Evolutionary conservation across 2,329 filamentous ascomycete genomes (phyloP), one percentile per base, ranked within the genome.

Genomic region (Trichoderma sp.): DNA sequence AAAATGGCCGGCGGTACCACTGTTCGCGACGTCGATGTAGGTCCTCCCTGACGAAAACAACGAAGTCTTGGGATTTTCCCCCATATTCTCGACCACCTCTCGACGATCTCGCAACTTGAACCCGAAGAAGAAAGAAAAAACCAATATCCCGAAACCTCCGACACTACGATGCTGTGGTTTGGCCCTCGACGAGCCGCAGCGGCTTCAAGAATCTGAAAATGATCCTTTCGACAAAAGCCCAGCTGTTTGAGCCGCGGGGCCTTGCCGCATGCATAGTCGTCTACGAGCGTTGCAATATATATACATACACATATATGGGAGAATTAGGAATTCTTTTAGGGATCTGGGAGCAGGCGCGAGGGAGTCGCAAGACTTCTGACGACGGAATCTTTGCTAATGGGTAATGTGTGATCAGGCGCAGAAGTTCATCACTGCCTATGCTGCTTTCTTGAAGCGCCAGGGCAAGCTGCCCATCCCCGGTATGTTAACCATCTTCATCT

Each of bases 381-480:
- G 86, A 89, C 87, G 87, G 87, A 89, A 88, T 88, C 80, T 52
- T 67, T 87, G 87, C 87, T 89, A 86, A 89, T 86, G 80, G 81
- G 77, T 77, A 74, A 65, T 77, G 78, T 74, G 74, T 43, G 77
- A 72, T 78, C 82, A 91, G 88, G 90, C 91, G 82, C 90, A 93
- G 81, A 92, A 93, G 85, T 95, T 95, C 86, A 93, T 95, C 83
- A 82, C 85, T 75, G 86, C 90, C 78, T 96, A 95, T 80, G 86
- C 90, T 79, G 89, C 87, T 77, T 96, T 95, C 88, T 82, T 96
- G 87, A 95, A 95, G 90, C 89, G 91, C 77, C 91, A 95, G 86
- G 92, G 92, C 83, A 94, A 94, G 86, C 90, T 95, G 74, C 90
- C 90, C 78, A 92, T 94, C 77, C 91, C 91, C 80, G 90, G 91